Evolutionary conservation across 2,329 filamentous ascomycete species (phyloP), one percentile per base, ranked within the genome.

Genomic region (Periconia sp.): DNA sequence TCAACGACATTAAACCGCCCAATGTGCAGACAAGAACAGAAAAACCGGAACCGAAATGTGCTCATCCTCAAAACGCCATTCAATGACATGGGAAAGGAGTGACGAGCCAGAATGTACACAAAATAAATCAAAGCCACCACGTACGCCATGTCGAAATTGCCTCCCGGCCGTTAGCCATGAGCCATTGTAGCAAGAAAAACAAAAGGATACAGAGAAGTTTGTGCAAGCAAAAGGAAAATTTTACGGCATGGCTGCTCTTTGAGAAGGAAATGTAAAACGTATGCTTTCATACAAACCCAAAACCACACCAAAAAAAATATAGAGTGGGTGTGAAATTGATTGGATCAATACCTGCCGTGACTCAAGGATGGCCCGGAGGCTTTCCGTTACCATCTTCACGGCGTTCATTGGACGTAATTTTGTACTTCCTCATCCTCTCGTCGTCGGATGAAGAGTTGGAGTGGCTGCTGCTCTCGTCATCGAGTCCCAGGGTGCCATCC

Each of bases 391-490:
- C 12, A 4, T 31, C 38, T 18, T 34, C 43, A 9, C 24, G 46
- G 18, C 24, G 11, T n/a, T 46, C 46, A 17, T n/a, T 35, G 12
- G 37, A 13, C 5, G 39, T 33, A 13, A 51, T 46, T 31, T 48
- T 53, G 2, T 47, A 48, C 40, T 53, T 65, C 49, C 63, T 66
- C 8, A 49, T 50, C 32, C 50, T 53, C 37, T 69, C 66, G 23
- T 69, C 65, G 8, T 68, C 65, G 3, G 57, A 61, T 8, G 57
- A 60, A 2, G 62, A 66, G 19, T 48, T 57, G 19, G 60, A 64
- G 26, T 61, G 63, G 43, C 65, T 72, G 33, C 69, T 71, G 45
- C 72, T 73, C 25, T 61, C 69, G 40, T 68, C 68, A 43, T 63
- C 68, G 46, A 65, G 43, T 2, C 51, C 50, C 35, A 61, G 54